Percentiles rank a stretch among this genome's conserved stretches.
Evolutionary conservation across 2,329 filamentous ascomycete species (phyloP).

Genomic region (Acrodontium crateriforme): DNA sequence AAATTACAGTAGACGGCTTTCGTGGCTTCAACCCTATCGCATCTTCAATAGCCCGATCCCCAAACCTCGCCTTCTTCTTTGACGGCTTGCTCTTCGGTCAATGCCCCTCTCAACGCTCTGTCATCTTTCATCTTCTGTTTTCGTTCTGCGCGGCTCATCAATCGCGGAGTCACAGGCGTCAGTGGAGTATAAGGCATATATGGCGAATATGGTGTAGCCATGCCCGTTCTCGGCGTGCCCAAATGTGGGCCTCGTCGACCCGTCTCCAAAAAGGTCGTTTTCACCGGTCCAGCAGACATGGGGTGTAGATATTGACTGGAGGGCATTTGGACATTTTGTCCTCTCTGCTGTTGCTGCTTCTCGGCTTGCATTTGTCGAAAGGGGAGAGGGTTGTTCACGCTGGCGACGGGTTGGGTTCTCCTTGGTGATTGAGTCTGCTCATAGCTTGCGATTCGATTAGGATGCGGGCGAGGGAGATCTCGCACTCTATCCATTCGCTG

Average conservation of each 20-base stretch:
- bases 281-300: conserved; percentile 17
- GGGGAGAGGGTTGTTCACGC: conserved; percentile 3
- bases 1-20: too few relatives aligned
- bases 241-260: conserved; percentile 11
- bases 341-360: too few relatives aligned
- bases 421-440: too few relatives aligned
- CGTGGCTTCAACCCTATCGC: too few relatives aligned
- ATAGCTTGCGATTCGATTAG: conserved; percentile 8
- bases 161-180: conserved; percentile 60
- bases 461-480: conserved; percentile 13
- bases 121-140: conserved; percentile 53
- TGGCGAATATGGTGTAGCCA: conserved; percentile 59
- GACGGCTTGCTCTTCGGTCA: conserved; percentile 48
- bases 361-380: conserved; percentile 3
- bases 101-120: conserved; percentile 38
- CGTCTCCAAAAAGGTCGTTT: conserved; percentile 31
- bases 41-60: conserved; percentile 26
- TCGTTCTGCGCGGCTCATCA: conserved; percentile 55
- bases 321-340: too few relatives aligned
- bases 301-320: conserved; percentile 9
- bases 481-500: conserved; percentile 9
- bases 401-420: conserved; percentile 5
- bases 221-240: conserved; percentile 26
- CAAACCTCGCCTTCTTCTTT: conserved; percentile 50
- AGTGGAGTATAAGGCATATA: conserved; percentile 69